A percentile compares a stretch with the other conserved stretches of the same genome.
Conservation (phyloP, 768 basidiomycete genomes). For the Sporobolomyces pararoseus region DNA sequence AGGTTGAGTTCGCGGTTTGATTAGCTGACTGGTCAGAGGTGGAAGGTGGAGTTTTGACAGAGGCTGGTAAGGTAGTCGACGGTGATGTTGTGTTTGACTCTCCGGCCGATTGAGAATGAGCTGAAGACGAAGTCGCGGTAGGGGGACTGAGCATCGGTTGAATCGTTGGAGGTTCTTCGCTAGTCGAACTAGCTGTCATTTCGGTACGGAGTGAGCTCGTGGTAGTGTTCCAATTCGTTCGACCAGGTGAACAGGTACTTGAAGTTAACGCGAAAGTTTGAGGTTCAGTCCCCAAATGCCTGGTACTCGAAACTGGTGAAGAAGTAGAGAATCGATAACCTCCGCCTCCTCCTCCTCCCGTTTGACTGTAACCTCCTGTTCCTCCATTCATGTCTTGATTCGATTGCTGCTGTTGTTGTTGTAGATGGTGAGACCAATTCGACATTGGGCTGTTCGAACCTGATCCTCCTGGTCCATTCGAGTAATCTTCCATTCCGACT, state of each 20-base stretch:
- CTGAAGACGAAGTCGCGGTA: background rate
- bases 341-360: too few relatives aligned
- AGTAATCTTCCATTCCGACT: constrained; percentile 13
- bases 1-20: background rate
- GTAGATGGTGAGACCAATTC: background rate
- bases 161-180: background rate
- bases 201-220: constrained; percentile 15
- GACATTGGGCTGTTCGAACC: constrained; percentile 3
- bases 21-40: background rate
- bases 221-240: constrained; percentile 9
- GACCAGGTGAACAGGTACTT: background rate
- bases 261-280: constrained; percentile 13
- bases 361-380: too few relatives aligned
- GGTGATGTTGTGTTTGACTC: constrained; percentile 21
- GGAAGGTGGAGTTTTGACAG: background rate
- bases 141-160: background rate
- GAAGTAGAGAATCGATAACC: constrained; percentile 8
- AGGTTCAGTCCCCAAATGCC: constrained; percentile 12
- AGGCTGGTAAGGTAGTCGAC: background rate
- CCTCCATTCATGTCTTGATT: background rate
- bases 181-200: background rate
- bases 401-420: background rate
- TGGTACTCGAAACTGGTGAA: constrained; percentile 8
- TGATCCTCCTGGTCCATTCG: background rate
- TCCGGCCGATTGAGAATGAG: background rate